phyloP scores from a whole-genome alignment of 2,329 filamentous ascomycete species.

The Diplodia intermedia region DNA sequence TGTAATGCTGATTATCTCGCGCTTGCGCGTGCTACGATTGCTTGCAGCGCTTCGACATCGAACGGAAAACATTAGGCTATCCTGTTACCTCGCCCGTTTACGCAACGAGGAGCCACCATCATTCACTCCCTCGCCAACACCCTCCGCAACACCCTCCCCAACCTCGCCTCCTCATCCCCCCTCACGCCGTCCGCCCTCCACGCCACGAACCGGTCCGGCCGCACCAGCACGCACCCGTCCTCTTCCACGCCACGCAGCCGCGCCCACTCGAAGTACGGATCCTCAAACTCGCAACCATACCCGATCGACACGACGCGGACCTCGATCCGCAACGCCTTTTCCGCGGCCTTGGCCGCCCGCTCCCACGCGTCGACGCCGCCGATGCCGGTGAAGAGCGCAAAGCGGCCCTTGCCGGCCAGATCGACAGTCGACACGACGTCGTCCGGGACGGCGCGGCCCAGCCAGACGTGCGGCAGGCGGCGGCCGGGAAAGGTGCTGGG shows the following conservation, averaged over 20 bases:
- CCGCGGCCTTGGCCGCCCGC: slow-evolving; percentile 53
- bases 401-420: slow-evolving; percentile 61
- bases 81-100: background rate
- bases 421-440: slow-evolving; percentile 64
- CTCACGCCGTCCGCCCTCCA: slow-evolving; percentile 52
- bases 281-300: slow-evolving; percentile 65
- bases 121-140: slow-evolving; percentile 28
- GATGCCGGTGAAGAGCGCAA: slow-evolving; percentile 53
- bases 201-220: slow-evolving; percentile 66
- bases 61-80: too few species aligned
- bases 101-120: background rate
- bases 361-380: slow-evolving; percentile 62
- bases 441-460: slow-evolving; percentile 58
- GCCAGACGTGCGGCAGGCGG: slow-evolving; percentile 68
- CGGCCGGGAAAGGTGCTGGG: slow-evolving; percentile 64
- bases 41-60: too few species aligned
- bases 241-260: slow-evolving; percentile 62
- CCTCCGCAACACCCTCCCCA: slow-evolving; percentile 37
- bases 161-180: slow-evolving; percentile 36
- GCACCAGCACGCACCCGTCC: slow-evolving; percentile 63
- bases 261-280: slow-evolving; percentile 68
- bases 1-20: too few species aligned
- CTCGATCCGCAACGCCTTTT: slow-evolving; percentile 51
- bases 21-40: too few species aligned
- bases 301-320: slow-evolving; percentile 63